These are phyloP conservation scores for Podospora australis DNA, from an alignment of 495 filamentous ascomycete genomes.

Conservation along the genomic window DNA sequence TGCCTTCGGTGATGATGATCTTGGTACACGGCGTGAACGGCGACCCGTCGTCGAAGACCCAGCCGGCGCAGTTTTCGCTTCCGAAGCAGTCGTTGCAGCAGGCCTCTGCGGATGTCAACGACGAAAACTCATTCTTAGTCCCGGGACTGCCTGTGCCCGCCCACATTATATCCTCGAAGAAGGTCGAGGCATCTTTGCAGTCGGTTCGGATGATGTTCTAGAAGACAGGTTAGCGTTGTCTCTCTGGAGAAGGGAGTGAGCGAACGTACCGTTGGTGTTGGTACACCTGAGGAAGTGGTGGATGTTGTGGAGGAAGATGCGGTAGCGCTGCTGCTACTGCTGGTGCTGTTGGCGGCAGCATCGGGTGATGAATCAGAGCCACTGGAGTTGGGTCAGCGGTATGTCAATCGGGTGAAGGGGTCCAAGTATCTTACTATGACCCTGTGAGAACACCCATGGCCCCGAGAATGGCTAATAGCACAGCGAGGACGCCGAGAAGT, in stretches of 20 bases:
- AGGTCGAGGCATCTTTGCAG: constrained; percentile 15
- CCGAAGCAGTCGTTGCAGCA: constrained; percentile 19
- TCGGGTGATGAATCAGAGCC: neutral
- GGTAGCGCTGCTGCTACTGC: neutral
- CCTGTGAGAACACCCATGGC: constrained; percentile 16
- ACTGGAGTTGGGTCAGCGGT: constrained; percentile 13
- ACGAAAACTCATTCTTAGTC: neutral
- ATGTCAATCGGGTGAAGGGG: neutral
- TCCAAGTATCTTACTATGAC: constrained; percentile 10
- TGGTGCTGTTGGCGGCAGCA: neutral
- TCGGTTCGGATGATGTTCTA: constrained; percentile 1
- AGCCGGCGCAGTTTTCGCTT: constrained; percentile 15
- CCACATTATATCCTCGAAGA: constrained; percentile 13
- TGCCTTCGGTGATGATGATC: constrained; percentile 1
- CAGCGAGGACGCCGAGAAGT: constrained; percentile 17
- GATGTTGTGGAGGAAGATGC: neutral
- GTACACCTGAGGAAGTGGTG: neutral
- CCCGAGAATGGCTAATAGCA: constrained; percentile 25
- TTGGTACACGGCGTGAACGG: constrained; percentile 20
- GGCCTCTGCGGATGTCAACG: constrained; percentile 3
- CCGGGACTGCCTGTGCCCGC: constrained; percentile 3
- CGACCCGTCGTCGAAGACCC: constrained; percentile 12
- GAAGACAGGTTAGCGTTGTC: neutral
- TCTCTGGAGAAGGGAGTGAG: neutral
- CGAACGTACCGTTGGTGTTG: constrained; percentile 8